Base-by-base conservation (phyloP, 345 rosid genomes). In the Lepidium africanum region DNA sequence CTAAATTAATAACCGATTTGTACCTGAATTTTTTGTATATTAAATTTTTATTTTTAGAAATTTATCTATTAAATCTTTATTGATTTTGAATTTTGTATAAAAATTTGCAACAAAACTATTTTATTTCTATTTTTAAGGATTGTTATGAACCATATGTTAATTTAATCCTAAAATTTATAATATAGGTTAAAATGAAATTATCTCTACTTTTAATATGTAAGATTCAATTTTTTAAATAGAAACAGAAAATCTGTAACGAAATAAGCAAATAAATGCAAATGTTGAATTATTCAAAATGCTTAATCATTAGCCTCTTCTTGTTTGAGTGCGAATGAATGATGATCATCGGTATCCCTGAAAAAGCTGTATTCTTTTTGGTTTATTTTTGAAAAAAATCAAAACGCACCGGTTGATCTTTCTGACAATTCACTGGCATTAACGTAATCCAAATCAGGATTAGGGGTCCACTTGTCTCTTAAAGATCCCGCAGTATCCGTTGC, bases 341-440 rank as follows among this genome's bases (percentile, higher is more conserved):
- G 30, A 60, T 50, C 6, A 32, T 42, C 11, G 11, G 17, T 6
- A 51, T 59, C 2, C 2, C 11, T 13, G 19, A 15, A 69, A 59
- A 42, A 51, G 35, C 7, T 63, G 57, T 37, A 47, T 36, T 37
- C 8, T 27, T 53, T 25, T 30, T 17, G 10, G 11, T 32, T 17
- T 32, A 15, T 3, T 30, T n/a, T 25, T 13, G 40, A 21, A 64
- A 1, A 11, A 30, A 30, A 30, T 5, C n/a, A 32, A 70, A 62
- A 71, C 75, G 37, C 69, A 53, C 1, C 69, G 75, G 52, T 61
- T 51, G 4, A 51, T 60, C 5, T 2, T 35, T 62, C 75, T 70
- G 69, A 71, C 63, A 53, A 52, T 43, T 14, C 55, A 71, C 63
- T 62, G 54, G 45, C 75, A 52, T 42, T 4, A 61, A 21, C 55